Percentiles rank a stretch among this genome's conserved stretches.
Conservation (phyloP, 306 rosid species). For the Astragalus glycyphyllos region DNA sequence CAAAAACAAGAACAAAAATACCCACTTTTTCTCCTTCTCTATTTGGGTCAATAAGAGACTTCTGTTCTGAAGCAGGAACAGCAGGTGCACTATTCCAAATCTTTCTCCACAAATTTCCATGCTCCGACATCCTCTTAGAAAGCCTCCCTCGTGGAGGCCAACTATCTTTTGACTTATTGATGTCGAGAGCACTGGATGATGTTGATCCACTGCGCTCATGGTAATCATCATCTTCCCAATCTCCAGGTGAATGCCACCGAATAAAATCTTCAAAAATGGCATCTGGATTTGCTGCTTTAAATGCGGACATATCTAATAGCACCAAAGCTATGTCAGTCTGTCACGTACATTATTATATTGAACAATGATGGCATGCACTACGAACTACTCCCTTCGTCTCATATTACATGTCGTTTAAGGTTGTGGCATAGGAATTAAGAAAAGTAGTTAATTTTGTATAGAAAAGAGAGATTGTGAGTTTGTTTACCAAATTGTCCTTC, state of each 20-base stretch:
- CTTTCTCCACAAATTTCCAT: slow-evolving; percentile 89
- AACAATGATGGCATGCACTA: slow-evolving; percentile 35
- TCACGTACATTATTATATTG: slow-evolving; percentile 35
- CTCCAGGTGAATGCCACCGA: slow-evolving; percentile 99
- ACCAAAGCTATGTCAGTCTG: slow-evolving; percentile 47
- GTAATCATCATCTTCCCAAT: slow-evolving; percentile 75
- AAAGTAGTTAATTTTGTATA: too few relatives aligned
- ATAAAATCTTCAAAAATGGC: slow-evolving; percentile 95
- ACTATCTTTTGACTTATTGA: slow-evolving; percentile 49
- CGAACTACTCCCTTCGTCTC: too few relatives aligned
- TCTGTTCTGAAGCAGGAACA: slow-evolving; percentile 86
- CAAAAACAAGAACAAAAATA: background rate
- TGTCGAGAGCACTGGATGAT: slow-evolving; percentile 47
- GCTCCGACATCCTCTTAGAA: slow-evolving; percentile 96
- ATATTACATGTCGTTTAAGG: too few relatives aligned
- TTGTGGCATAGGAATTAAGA: too few relatives aligned
- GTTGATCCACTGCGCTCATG: slow-evolving; percentile 52
- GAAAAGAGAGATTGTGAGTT: too few relatives aligned
- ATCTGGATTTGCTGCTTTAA: slow-evolving; percentile 96
- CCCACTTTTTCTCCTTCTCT: slow-evolving; percentile 97
- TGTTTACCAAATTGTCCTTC: too few relatives aligned
- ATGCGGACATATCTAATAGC: slow-evolving; percentile 89
- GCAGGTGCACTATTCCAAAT: slow-evolving; percentile 80
- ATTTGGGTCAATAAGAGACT: slow-evolving; percentile 87
- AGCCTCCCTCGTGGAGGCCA: slow-evolving; percentile 90